Evolutionary conservation across 345 rosid species (phyloP).

Genomic region (Arabidopsis arenosa): DNA sequence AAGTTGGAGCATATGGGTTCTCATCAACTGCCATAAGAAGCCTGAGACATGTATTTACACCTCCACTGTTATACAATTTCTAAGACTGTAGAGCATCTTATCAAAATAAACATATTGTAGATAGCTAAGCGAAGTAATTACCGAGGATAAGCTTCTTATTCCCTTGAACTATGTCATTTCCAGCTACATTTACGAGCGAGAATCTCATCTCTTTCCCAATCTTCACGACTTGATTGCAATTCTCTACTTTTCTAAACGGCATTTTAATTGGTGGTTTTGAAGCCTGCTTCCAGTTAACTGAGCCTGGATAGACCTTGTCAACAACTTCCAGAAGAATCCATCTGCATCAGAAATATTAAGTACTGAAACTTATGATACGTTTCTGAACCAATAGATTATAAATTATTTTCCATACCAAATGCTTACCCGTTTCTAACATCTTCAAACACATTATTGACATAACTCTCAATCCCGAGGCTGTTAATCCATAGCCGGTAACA

Average conservation of each 20-base stretch:
- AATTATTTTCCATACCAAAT: background rate
- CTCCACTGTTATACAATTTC: constrained; percentile 11
- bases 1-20: constrained; percentile 90
- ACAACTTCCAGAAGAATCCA: constrained; percentile 93
- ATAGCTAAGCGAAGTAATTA: constrained; percentile 36
- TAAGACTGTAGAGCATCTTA: constrained; percentile 12
- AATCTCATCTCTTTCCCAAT: constrained; percentile 82
- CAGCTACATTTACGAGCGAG: constrained; percentile 89
- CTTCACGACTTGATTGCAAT: constrained; percentile 92
- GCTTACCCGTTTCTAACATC: constrained; percentile 90
- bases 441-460: constrained; percentile 85
- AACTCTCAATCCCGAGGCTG: constrained; percentile 78
- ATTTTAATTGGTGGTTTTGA: constrained; percentile 94
- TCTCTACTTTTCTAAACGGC: constrained; percentile 95
- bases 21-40: constrained; percentile 96
- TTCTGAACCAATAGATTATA: constrained; percentile 5
- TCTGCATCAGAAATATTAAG: constrained; percentile 50
- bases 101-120: background rate
- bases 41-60: constrained; percentile 56
- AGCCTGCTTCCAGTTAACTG: constrained; percentile 94
- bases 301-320: constrained; percentile 86
- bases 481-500: constrained; percentile 95
- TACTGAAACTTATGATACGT: background rate
- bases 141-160: constrained; percentile 98
- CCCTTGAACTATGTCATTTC: constrained; percentile 94